phyloP scores from a whole-genome alignment of 2,329 filamentous ascomycete species.

The Juglanconis oblonga region DNA sequence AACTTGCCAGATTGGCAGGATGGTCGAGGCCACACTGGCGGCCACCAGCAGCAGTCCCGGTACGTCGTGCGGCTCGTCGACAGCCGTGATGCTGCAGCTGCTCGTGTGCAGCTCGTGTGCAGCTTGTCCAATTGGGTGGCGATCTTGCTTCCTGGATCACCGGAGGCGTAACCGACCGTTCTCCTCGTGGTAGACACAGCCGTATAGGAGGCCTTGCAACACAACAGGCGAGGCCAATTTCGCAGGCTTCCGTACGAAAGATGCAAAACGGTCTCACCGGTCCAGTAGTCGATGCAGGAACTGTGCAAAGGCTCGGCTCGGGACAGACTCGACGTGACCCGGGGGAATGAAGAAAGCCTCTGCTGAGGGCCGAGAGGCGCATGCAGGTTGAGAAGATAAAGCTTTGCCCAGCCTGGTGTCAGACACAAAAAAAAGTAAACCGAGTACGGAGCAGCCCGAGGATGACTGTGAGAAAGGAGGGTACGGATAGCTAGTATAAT shows the following conservation, averaged over 20 bases:
- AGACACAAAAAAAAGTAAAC: conserved; percentile 8
- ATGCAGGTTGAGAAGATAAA: conserved; percentile 12
- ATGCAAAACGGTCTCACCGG: conserved; percentile 13
- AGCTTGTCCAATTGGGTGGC: conserved; percentile 4
- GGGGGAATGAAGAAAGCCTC: conserved; percentile 10
- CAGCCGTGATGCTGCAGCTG: conserved; percentile 11
- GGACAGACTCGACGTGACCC: conserved; percentile 12
- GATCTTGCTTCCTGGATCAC: conserved; percentile 1
- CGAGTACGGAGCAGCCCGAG: conserved; percentile 5
- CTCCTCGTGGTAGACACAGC: background rate
- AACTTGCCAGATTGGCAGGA: background rate
- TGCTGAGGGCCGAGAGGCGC: conserved; percentile 13
- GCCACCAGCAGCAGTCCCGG: background rate
- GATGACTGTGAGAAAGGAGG: conserved; percentile 9
- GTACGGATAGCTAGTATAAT: conserved; percentile 16
- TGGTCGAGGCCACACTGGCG: background rate
- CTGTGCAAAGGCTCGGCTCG: conserved; percentile 15
- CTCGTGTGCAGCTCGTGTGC: background rate
- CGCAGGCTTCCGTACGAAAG: conserved; percentile 16
- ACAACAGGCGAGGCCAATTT: conserved; percentile 5
- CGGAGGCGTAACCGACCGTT: conserved; percentile 2
- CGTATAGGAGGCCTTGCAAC: conserved; percentile 9
- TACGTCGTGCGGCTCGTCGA: conserved; percentile 11
- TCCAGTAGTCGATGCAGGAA: conserved; percentile 7
- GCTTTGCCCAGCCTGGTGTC: conserved; percentile 12